Conservation (phyloP, 1,139 yeast species). For the Geotrichum restrictum region DNA sequence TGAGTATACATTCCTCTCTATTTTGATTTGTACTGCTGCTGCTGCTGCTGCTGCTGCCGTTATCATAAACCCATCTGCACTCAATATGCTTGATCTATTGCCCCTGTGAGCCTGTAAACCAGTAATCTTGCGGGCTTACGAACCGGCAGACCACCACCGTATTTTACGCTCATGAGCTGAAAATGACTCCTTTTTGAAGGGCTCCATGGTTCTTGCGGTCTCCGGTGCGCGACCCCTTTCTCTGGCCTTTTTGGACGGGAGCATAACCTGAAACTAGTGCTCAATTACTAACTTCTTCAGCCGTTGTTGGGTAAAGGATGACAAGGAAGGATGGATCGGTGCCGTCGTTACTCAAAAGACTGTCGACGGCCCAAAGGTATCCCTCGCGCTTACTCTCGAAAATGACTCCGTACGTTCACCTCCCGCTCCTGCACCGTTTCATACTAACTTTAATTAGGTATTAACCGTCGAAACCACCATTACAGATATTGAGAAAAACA, state of each 20-base stretch:
- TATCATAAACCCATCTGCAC: no score
- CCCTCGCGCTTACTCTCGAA: slow-evolving; percentile 60
- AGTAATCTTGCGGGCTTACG: no score
- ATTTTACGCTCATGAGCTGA: no score
- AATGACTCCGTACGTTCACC: slow-evolving; percentile 42
- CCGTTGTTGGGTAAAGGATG: slow-evolving; percentile 96
- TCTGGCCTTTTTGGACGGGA: background rate
- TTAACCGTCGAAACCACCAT: slow-evolving; percentile 31
- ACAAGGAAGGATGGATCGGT: slow-evolving; percentile 85
- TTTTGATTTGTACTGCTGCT: background rate
- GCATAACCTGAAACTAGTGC: no score
- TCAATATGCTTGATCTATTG: background rate
- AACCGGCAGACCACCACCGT: no score
- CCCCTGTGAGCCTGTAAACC: no score
- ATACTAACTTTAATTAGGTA: slow-evolving; percentile 24
- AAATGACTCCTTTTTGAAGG: no score
- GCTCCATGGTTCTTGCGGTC: no score
- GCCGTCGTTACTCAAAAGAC: slow-evolving; percentile 62
- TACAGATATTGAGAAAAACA: slow-evolving; percentile 48
- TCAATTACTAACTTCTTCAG: slow-evolving; percentile 25
- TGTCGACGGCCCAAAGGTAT: slow-evolving; percentile 50
- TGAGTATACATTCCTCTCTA: slow-evolving; percentile 7
- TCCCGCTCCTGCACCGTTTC: background rate
- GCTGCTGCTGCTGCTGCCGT: no score
- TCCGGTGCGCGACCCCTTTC: background rate